Evolutionary conservation across 1,139 yeast genomes (phyloP).

Genomic region (Kodamaea sp.): DNA sequence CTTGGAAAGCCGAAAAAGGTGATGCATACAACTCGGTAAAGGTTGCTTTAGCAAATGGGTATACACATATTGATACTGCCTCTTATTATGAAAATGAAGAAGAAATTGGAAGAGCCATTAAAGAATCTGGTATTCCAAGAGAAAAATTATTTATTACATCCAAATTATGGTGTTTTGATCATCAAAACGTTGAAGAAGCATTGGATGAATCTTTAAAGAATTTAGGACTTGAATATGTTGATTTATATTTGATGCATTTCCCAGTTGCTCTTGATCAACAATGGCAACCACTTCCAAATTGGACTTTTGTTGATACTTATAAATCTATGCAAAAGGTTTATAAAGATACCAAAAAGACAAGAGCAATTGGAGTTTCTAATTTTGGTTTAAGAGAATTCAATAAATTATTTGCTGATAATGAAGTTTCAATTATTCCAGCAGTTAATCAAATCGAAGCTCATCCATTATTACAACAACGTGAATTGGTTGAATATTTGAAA

Average conservation of each 20-base stretch:
- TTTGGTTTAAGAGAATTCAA: constrained; percentile 15
- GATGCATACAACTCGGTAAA: constrained; percentile 61
- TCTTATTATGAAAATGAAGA: constrained; percentile 64
- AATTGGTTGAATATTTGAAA: constrained; percentile 15
- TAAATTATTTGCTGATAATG: constrained; percentile 15
- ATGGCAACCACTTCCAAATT: constrained; percentile 22
- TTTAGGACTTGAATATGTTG: constrained; percentile 76
- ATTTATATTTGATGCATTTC: constrained; percentile 84
- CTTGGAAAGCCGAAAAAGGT: constrained; percentile 48
- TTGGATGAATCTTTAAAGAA: constrained; percentile 60
- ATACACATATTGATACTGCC: constrained; percentile 79
- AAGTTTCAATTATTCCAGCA: constrained; percentile 16
- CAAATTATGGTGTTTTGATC: constrained; percentile 71
- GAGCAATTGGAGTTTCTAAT: constrained; percentile 21
- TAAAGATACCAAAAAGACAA: constrained; percentile 41
- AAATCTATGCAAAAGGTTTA: constrained; percentile 59
- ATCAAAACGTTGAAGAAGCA: constrained; percentile 55
- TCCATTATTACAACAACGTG: constrained; percentile 21
- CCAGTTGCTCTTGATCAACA: constrained; percentile 53
- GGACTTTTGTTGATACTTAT: constrained; percentile 67
- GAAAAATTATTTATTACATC: constrained; percentile 74
- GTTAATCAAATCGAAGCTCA: constrained; percentile 22
- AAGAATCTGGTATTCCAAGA: constrained; percentile 65
- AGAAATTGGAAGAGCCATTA: constrained; percentile 63
- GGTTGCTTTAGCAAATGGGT: constrained; percentile 64